Evolutionary conservation across 2,329 filamentous ascomycete genomes (phyloP), one percentile per base, ranked within the genome.

Genomic region (Phaeosphaeria sp.): DNA sequence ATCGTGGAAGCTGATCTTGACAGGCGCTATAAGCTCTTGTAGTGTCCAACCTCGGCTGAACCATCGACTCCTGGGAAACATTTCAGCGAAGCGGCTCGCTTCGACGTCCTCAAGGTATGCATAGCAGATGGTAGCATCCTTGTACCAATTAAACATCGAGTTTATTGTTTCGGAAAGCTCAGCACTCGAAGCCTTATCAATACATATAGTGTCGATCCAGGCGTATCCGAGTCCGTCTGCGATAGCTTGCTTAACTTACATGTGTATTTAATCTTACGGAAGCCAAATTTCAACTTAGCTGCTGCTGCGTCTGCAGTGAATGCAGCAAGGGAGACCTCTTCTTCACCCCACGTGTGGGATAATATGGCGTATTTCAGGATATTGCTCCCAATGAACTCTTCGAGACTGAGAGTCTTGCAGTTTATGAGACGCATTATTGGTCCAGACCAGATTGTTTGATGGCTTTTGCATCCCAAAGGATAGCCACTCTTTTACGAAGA

Each of bases 41-140:
- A n/a, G n/a, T n/a, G n/a, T n/a, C n/a, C n/a, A n/a, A 6, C 62
- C 64, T 17, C 64, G 54, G 3, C 51, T 63, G 40, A 66, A 59
- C 64, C 64, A 66, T 11, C 56, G 49, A 22, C 60, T 57, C 24
- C 55, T 3, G 17, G 30, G 39, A 11, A 55, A 18, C 1, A 46
- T 17, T 0, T 17, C 7, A 2, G 17, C 6, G 4, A 18, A 18
- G 4, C 20, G 15, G 8, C 8, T 20, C 6, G 3, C 13, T 17
- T 6, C 11, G 21, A 53, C n/a, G 46, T 67, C 63, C 4, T 40
- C 40, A 0, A 67, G 53, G 17, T 58, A 67, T 0, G 49, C 63
- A 44, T 58, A 66, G 33, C 64, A 67, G 8, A 58, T 53, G 15
- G 30, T 40, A 15, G 64, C 56, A 0, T 50, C 20, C 21, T 42